Conservation (phyloP, 495 filamentous ascomycete species). For the Xylaria acuta region DNA sequence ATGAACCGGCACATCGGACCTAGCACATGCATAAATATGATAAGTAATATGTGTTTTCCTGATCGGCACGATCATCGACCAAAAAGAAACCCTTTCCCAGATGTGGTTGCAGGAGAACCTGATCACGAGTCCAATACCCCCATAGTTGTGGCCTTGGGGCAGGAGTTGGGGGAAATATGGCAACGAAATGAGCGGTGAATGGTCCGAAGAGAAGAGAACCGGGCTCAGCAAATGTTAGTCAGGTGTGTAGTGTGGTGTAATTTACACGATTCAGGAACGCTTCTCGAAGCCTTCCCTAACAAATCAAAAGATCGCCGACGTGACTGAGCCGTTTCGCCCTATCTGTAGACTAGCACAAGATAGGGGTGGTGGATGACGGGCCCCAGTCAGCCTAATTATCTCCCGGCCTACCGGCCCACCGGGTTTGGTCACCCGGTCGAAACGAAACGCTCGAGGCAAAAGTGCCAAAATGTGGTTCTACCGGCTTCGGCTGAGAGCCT, state of each 20-base stretch:
- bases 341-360: not conserved
- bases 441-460: slow-evolving; percentile 24
- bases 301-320: slow-evolving; percentile 10
- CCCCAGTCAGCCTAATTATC: slow-evolving; percentile 12
- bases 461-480: slow-evolving; percentile 15
- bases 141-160: not conserved
- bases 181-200: slow-evolving; percentile 13
- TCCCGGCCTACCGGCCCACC: slow-evolving; percentile 23
- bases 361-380: not conserved
- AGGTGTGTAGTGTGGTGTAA: not conserved
- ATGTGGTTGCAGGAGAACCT: not conserved
- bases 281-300: slow-evolving; percentile 10
- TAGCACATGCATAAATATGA: slow-evolving; percentile 20
- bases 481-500: slow-evolving; percentile 10
- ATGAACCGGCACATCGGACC: slow-evolving; percentile 13
- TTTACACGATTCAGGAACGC: slow-evolving; percentile 4
- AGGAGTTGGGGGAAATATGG: not conserved
- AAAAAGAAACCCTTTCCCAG: slow-evolving; percentile 21
- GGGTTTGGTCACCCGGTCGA: slow-evolving; percentile 15
- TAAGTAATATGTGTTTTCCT: slow-evolving; percentile 5
- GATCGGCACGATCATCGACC: slow-evolving; percentile 11
- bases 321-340: not conserved
- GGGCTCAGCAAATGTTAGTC: not conserved
- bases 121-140: slow-evolving; percentile 10
- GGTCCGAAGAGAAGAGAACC: not conserved